Base-by-base conservation (phyloP, 768 basidiomycete species). In the Lactarius hengduanensis region DNA sequence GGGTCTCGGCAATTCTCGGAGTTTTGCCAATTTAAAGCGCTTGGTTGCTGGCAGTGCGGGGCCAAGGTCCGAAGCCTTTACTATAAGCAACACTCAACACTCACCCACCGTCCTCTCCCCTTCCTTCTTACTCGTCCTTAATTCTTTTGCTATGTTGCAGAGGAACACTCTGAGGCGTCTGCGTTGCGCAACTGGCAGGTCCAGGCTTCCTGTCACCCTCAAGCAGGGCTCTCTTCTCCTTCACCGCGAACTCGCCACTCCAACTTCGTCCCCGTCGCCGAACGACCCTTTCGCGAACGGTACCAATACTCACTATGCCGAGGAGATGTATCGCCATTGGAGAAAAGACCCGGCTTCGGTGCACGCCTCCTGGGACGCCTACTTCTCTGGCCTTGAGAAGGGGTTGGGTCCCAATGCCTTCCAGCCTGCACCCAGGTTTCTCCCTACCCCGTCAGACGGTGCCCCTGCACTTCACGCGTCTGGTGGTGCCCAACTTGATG, bases 241-340 rank as follows among this genome's bases (percentile, higher is more conserved):
- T 22, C 73, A 68, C 53, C 80, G 80, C 36, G 65, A 75, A 2
- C 69, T 86, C 63, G 86, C 87, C 30, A 85, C 83, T 22, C 75
- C 81, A 1, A 75, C 78, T 0, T 66, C 71, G 30, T 75, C 84
- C 28, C 91, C 90, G 2, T 92, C 91, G 2, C 79, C 89, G 26
- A 91, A 92, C 71, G 92, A 94, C 75, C 82, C 83, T 9, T 97
- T 98, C 76, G 96, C 95, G 15, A 96, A 93, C 65, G 95, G 94
- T 50, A 95, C 91, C 50, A 98, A 97, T 78, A 83, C 94, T 28
- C 95, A 96, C 80, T 98, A 98, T 75, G 91, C 90, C 22, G 96
- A 92, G 72, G 94, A 96, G 78, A 98, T 98, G 96, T 98, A 96
- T 79, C 85, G 87, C 70, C 86, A 89, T 71, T 94, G 92, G 93